Percentiles rank a stretch among this genome's conserved stretches.
phyloP scores from a whole-genome alignment of 768 basidiomycete genomes.

The Tubosaeta sp. region DNA sequence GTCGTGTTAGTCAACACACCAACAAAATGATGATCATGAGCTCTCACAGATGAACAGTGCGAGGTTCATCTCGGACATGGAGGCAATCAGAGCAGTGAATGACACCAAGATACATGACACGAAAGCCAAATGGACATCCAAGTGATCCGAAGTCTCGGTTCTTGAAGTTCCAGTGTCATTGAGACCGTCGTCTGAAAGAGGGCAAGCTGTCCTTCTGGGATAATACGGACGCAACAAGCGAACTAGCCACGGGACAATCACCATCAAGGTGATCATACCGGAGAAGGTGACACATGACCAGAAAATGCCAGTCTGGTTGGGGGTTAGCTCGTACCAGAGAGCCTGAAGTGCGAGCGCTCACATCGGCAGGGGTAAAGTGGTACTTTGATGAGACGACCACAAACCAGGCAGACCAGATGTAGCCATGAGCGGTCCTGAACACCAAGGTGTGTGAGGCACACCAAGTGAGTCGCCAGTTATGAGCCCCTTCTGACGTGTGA shows the following conservation, averaged over 20 bases:
- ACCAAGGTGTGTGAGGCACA: conserved; percentile 28
- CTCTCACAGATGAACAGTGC: conserved; percentile 15
- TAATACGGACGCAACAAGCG: conserved; percentile 28
- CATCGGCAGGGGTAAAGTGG: conserved; percentile 26
- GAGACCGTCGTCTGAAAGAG: neutral
- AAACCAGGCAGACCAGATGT: conserved; percentile 14
- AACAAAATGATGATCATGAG: neutral
- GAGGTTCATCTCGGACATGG: conserved; percentile 5
- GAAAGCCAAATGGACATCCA: conserved; percentile 29
- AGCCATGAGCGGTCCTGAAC: conserved; percentile 12
- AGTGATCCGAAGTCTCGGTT: conserved; percentile 19
- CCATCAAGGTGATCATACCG: conserved; percentile 14
- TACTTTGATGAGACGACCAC: conserved; percentile 25
- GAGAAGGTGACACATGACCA: conserved; percentile 17
- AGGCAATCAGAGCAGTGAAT: conserved; percentile 11
- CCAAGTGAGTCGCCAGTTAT: conserved; percentile 29
- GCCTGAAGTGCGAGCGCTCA: neutral
- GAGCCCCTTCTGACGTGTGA: conserved; percentile 12
- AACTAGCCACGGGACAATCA: conserved; percentile 21
- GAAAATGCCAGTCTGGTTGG: conserved; percentile 25
- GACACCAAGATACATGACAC: conserved; percentile 16
- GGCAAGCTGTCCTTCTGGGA: neutral
- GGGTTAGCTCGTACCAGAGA: neutral
- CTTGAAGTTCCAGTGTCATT: neutral
- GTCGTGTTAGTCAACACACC: neutral